phyloP scores from a whole-genome alignment of 441 rosid genomes.

The Adansonia rubrostipa region DNA sequence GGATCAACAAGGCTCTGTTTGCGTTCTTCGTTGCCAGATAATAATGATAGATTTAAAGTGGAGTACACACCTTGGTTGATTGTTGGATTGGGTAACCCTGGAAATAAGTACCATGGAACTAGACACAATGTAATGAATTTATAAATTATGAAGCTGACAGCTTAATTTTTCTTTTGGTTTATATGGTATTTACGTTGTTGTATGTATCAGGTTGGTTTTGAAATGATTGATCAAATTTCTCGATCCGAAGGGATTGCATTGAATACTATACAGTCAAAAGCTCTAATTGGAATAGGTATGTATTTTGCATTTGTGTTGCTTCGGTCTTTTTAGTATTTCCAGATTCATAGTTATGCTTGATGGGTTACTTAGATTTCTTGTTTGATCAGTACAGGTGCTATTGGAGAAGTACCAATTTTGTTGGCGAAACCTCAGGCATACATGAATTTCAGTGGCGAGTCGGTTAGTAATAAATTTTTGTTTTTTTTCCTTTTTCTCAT shows the following conservation, averaged over 20 bases:
- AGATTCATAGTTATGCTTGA: constrained; percentile 25
- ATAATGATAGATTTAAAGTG: constrained; percentile 51
- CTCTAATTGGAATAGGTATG: constrained; percentile 91
- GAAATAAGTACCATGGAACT: constrained; percentile 91
- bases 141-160: background rate
- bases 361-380: constrained; percentile 39
- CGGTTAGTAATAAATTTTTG: constrained; percentile 55
- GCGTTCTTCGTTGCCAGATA: constrained; percentile 47
- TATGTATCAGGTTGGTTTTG: constrained; percentile 79
- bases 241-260: constrained; percentile 59
- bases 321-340: background rate
- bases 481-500: background rate
- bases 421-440: constrained; percentile 91
- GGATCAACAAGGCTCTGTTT: constrained; percentile 41
- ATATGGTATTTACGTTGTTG: constrained; percentile 9
- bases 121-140: constrained; percentile 77
- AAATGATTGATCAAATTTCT: constrained; percentile 81
- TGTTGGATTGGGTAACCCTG: constrained; percentile 94
- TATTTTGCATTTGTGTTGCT: constrained; percentile 21
- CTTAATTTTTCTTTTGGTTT: background rate
- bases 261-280: constrained; percentile 92
- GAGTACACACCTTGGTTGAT: constrained; percentile 94
- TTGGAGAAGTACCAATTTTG: constrained; percentile 82
- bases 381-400: constrained; percentile 79
- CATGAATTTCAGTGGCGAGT: constrained; percentile 92